Conservation (phyloP, 805 yeast genomes). For the Schwanniomyces polymorphus region DNA sequence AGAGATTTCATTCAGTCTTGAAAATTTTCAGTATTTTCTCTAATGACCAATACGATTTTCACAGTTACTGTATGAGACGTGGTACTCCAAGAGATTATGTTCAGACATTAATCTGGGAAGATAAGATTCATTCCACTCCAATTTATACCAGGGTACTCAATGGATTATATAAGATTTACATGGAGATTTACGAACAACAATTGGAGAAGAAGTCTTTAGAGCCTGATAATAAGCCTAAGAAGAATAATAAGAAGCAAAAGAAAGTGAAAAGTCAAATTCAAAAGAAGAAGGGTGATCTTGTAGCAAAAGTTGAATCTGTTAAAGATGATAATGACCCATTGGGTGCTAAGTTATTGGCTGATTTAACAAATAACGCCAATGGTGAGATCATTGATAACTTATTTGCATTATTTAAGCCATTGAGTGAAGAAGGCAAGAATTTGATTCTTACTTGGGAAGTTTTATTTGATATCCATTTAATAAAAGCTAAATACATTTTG, state of each 20-base stretch:
- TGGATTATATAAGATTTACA: constrained; percentile 61
- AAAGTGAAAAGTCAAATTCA: constrained; percentile 50
- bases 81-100: constrained; percentile 88
- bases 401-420: constrained; percentile 39
- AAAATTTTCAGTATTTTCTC: constrained; percentile 69
- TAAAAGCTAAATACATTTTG: constrained; percentile 46
- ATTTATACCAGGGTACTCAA: constrained; percentile 67
- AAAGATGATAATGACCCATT: constrained; percentile 59
- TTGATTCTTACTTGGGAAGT: constrained; percentile 42
- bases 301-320: constrained; percentile 43
- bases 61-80: constrained; percentile 83
- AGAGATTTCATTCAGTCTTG: constrained; percentile 68
- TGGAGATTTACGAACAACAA: constrained; percentile 36
- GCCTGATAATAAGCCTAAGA: constrained; percentile 15
- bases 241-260: constrained; percentile 51
- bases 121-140: constrained; percentile 66
- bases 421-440: constrained; percentile 42
- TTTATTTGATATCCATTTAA: constrained; percentile 37
- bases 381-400: constrained; percentile 46
- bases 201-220: constrained; percentile 12
- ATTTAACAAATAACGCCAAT: constrained; percentile 20
- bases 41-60: constrained; percentile 92
- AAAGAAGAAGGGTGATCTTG: constrained; percentile 56
- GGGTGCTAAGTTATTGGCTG: constrained; percentile 46
- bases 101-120: constrained; percentile 81